Percentiles rank a stretch among this genome's conserved stretches.
Conservation (phyloP, 805 yeast genomes). For the Saturnispora besseyi region DNA sequence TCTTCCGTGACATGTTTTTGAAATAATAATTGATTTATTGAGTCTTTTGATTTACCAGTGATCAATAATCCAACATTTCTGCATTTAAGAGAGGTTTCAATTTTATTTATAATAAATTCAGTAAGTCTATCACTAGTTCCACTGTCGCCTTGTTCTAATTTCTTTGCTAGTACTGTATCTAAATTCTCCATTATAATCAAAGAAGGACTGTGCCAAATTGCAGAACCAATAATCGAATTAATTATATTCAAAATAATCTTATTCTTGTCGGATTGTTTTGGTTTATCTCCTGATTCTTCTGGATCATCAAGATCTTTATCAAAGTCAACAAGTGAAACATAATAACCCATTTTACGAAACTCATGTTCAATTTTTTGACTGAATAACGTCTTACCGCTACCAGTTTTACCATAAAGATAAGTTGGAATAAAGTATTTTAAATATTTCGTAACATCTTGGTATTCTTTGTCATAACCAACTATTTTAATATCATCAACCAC, state of each 20-base stretch:
- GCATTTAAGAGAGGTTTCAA: slow-evolving; percentile 36
- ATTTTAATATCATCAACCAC: slow-evolving; percentile 20
- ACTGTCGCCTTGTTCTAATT: slow-evolving; percentile 47
- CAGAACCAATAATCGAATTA: slow-evolving; percentile 38
- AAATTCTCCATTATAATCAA: slow-evolving; percentile 69
- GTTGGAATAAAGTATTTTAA: slow-evolving; percentile 41
- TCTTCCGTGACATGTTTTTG: slow-evolving; percentile 67
- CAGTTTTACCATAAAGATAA: slow-evolving; percentile 63
- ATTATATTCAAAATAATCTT: slow-evolving; percentile 30
- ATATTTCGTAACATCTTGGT: slow-evolving; percentile 33
- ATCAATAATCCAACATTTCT: slow-evolving; percentile 51
- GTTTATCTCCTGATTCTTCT: background rate
- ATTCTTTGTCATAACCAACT: slow-evolving; percentile 48
- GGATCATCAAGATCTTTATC: slow-evolving; percentile 2
- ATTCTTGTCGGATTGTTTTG: slow-evolving; percentile 5
- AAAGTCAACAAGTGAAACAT: slow-evolving; percentile 34
- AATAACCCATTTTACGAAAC: slow-evolving; percentile 35
- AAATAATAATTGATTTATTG: slow-evolving; percentile 50
- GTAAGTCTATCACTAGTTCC: slow-evolving; percentile 54
- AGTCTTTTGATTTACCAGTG: slow-evolving; percentile 54
- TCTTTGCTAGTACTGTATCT: slow-evolving; percentile 64
- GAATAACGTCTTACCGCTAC: slow-evolving; percentile 70
- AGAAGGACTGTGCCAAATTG: slow-evolving; percentile 67
- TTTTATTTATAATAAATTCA: slow-evolving; percentile 42
- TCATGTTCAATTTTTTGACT: slow-evolving; percentile 33